phyloP scores from a whole-genome alignment of 2,329 filamentous ascomycete genomes.

The Stagonosporopsis vannaccii region DNA sequence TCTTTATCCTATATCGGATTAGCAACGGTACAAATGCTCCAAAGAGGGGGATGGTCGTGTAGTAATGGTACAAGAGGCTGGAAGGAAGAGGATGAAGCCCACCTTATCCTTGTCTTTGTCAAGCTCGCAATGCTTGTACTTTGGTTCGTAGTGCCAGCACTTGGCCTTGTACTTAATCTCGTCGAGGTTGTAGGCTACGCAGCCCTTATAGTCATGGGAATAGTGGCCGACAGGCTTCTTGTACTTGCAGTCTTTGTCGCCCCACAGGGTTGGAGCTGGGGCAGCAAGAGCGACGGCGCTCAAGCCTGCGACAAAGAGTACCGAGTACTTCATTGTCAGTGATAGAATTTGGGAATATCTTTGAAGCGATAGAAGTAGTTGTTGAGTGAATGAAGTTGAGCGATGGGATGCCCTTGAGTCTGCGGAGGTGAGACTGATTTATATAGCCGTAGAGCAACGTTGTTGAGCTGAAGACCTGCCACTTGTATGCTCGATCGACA shows the following conservation, averaged over 20 bases:
- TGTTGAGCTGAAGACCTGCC: background rate
- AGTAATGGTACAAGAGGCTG: no score
- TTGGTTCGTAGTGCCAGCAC: slow-evolving; percentile 7
- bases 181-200: slow-evolving; percentile 7
- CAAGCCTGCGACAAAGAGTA: slow-evolving; percentile 1
- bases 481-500: background rate
- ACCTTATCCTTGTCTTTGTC: background rate
- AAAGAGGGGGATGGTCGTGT: no score
- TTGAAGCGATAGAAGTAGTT: background rate
- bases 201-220: slow-evolving; percentile 6
- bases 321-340: slow-evolving; percentile 1
- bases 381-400: background rate
- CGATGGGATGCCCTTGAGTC: background rate
- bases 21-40: no score
- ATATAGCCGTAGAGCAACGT: background rate
- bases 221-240: slow-evolving; percentile 8
- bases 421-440: background rate
- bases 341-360: background rate
- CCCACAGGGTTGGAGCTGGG: background rate
- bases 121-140: slow-evolving; percentile 6
- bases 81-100: background rate
- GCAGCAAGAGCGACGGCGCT: slow-evolving; percentile 10
- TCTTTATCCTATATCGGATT: no score
- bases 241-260: slow-evolving; percentile 6
- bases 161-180: slow-evolving; percentile 4